phyloP scores from a whole-genome alignment of 179 eudicot genomes.

The Gypsophila paniculata region DNA sequence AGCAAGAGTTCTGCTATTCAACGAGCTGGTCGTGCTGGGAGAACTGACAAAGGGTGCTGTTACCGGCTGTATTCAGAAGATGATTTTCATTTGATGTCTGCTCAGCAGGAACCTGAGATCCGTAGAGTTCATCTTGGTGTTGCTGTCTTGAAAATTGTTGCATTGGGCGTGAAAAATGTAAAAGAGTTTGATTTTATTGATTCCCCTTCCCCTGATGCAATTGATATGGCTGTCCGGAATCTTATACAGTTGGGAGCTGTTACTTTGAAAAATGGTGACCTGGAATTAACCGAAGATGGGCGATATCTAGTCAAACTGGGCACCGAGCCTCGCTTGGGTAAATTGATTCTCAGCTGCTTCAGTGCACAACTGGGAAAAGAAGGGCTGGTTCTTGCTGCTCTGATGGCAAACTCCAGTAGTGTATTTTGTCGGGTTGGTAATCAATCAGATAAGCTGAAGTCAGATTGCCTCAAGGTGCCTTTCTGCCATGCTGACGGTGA shows the following conservation, averaged over 20 bases:
- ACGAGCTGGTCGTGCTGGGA: slow-evolving; percentile 97
- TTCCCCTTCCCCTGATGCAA: slow-evolving; percentile 57
- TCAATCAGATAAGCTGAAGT: slow-evolving; percentile 58
- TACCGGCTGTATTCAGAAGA: slow-evolving; percentile 66
- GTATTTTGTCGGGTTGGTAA: slow-evolving; percentile 89
- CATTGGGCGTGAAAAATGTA: slow-evolving; percentile 62
- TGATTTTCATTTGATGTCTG: slow-evolving; percentile 51
- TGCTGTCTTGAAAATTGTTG: slow-evolving; percentile 79
- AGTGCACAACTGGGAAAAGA: slow-evolving; percentile 55
- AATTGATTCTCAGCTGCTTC: slow-evolving; percentile 59
- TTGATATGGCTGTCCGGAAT: slow-evolving; percentile 70
- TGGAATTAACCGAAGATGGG: slow-evolving; percentile 59
- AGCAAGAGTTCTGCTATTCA: slow-evolving; percentile 96
- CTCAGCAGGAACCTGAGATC: slow-evolving; percentile 88
- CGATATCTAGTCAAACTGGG: slow-evolving; percentile 62
- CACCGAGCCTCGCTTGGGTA: slow-evolving; percentile 85
- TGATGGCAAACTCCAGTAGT: slow-evolving; percentile 81
- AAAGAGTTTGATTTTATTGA: slow-evolving; percentile 81
- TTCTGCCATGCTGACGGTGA: slow-evolving; percentile 82
- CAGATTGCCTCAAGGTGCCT: slow-evolving; percentile 80
- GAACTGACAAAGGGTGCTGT: slow-evolving; percentile 87
- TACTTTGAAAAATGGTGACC: slow-evolving; percentile 33
- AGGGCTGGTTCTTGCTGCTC: slow-evolving; percentile 89
- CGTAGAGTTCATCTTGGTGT: slow-evolving; percentile 86
- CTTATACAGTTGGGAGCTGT: slow-evolving; percentile 83